Evolutionary conservation across 2,329 filamentous ascomycete genomes (phyloP).

Genomic region (Lasiodiplodia sp.): DNA sequence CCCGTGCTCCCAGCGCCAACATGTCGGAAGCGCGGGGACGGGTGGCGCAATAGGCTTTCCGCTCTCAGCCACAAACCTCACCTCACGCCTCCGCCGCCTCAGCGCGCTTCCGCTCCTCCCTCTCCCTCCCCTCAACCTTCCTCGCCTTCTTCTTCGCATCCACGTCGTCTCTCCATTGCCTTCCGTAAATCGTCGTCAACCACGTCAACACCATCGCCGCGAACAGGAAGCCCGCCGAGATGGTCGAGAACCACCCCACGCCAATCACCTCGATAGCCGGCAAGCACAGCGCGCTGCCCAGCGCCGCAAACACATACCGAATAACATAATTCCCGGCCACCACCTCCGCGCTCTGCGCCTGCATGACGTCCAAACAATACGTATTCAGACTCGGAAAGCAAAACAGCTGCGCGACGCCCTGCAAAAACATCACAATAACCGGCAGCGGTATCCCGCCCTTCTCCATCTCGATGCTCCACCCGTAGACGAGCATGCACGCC

Average conservation of each 20-base stretch:
- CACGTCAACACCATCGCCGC: constrained; percentile 55
- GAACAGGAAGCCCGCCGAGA: constrained; percentile 66
- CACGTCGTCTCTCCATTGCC: constrained; percentile 61
- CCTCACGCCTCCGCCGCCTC: neutral
- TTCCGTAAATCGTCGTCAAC: constrained; percentile 59
- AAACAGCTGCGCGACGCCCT: constrained; percentile 77
- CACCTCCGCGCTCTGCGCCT: constrained; percentile 72
- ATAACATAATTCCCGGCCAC: constrained; percentile 82
- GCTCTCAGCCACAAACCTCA: neutral
- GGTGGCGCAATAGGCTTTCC: neutral
- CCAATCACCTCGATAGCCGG: constrained; percentile 78
- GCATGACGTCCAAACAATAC: constrained; percentile 85
- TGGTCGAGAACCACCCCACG: constrained; percentile 82
- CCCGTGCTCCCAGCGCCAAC: neutral
- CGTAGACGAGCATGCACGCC: constrained; percentile 71
- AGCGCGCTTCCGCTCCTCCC: neutral
- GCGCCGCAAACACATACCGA: constrained; percentile 76
- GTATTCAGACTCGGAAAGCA: constrained; percentile 80
- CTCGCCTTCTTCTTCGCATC: constrained; percentile 57
- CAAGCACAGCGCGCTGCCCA: constrained; percentile 74
- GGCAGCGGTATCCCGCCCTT: constrained; percentile 67
- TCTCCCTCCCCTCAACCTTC: constrained; percentile 33
- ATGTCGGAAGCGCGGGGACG: neutral
- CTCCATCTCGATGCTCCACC: constrained; percentile 66
- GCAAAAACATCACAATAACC: constrained; percentile 76